These are phyloP conservation scores for Apium graveolens DNA, from an alignment of 129 eudicot species.

Conservation along the genomic window DNA sequence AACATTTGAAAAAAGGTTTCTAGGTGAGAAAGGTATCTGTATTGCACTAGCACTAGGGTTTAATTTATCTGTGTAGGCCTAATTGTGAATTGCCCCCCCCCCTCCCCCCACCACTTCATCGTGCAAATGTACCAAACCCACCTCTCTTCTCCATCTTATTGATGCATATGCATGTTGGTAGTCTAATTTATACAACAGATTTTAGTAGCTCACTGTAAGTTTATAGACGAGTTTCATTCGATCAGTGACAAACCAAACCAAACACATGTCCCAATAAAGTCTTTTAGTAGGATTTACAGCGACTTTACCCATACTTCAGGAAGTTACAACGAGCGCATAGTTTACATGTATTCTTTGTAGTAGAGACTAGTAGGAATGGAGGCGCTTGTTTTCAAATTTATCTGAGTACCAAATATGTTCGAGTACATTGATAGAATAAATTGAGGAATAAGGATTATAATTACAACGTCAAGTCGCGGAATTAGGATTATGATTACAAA, in stretches of 20 bases:
- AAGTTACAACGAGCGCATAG: too few species aligned
- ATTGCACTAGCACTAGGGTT: neutral
- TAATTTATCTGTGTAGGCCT: neutral
- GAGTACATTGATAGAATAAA: neutral
- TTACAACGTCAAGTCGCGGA: neutral
- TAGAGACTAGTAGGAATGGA: neutral
- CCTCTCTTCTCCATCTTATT: neutral
- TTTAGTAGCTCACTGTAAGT: neutral
- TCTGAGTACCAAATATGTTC: neutral
- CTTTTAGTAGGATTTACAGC: too few species aligned
- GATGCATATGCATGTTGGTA: neutral
- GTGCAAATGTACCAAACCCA: constrained; percentile 5
- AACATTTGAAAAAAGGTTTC: neutral
- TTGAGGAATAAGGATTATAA: neutral
- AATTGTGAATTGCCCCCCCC: neutral
- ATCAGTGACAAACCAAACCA: neutral
- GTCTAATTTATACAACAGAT: neutral
- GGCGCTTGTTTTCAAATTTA: neutral
- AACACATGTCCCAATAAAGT: too few species aligned
- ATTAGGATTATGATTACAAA: neutral
- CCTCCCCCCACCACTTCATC: neutral
- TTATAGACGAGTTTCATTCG: neutral
- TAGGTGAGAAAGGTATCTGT: neutral
- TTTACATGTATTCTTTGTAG: too few species aligned
- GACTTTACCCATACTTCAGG: too few species aligned